phyloP scores from a whole-genome alignment of 148 eudicot species.

The Diospyros kaki region DNA sequence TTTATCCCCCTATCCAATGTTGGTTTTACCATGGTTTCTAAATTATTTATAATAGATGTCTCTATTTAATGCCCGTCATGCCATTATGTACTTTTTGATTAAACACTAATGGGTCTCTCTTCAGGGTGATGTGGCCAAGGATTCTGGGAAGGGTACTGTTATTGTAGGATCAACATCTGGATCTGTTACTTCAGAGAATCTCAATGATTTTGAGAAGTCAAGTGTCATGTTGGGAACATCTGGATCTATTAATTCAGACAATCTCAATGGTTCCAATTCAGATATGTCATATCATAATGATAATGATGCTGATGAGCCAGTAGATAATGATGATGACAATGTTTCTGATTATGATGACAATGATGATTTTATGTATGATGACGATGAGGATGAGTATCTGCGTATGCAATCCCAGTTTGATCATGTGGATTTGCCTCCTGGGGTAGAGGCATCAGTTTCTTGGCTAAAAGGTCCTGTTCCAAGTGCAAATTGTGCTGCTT shows the following conservation, averaged over 20 bases:
- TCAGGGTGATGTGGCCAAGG: conserved; percentile 33
- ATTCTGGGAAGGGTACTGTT: conserved; percentile 20
- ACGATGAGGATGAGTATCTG: conserved; percentile 46
- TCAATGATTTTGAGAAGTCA: conserved; percentile 25
- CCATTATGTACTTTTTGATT: neutral
- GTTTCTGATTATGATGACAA: conserved; percentile 27
- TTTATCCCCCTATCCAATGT: too few species aligned
- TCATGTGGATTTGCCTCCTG: conserved; percentile 82
- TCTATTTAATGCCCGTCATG: too few species aligned
- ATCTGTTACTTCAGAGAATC: conserved; percentile 31
- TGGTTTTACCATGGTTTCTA: too few species aligned
- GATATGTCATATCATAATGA: conserved; percentile 45
- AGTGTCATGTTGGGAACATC: conserved; percentile 27
- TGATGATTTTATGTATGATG: conserved; percentile 30
- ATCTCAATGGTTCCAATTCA: conserved; percentile 40
- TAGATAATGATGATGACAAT: conserved; percentile 21
- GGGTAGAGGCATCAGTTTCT: conserved; percentile 74
- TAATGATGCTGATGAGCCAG: conserved; percentile 35
- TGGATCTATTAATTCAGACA: conserved; percentile 33
- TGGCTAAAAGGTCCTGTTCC: conserved; percentile 50
- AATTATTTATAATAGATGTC: too few species aligned
- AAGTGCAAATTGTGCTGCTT: conserved; percentile 20
- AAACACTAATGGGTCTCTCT: neutral
- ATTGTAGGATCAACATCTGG: conserved; percentile 36
- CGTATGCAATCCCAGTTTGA: conserved; percentile 78